phyloP scores from a whole-genome alignment of 176 grass and related monocot species.

The Lolium perenne region DNA sequence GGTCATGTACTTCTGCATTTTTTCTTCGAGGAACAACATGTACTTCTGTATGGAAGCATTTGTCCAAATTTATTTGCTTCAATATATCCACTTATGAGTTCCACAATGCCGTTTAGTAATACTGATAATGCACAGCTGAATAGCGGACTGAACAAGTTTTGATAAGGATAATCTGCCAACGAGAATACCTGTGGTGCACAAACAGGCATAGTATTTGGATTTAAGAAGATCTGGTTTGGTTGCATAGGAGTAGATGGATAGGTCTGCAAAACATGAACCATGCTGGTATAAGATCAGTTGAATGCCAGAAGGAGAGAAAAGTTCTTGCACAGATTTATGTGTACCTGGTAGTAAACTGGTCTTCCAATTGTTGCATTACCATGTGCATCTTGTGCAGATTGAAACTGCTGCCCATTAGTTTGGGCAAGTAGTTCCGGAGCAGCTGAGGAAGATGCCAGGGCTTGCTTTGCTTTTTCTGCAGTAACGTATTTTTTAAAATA shows the following conservation, averaged over 20 bases:
- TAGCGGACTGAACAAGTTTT: background rate
- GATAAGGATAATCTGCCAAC: constrained; percentile 7
- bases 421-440: constrained; percentile 40
- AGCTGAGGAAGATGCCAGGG: constrained; percentile 47
- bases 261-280: constrained; percentile 42
- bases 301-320: constrained; percentile 49
- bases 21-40: background rate
- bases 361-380: constrained; percentile 66
- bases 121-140: constrained; percentile 3
- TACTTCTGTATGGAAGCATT: constrained; percentile 3
- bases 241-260: constrained; percentile 56
- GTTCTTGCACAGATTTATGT: constrained; percentile 15
- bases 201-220: constrained; percentile 63
- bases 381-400: constrained; percentile 60
- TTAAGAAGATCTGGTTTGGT: constrained; percentile 69
- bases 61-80: constrained; percentile 6
- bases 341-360: constrained; percentile 79
- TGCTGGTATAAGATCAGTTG: constrained; percentile 36
- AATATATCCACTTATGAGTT: background rate
- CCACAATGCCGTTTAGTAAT: background rate
- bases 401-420: constrained; percentile 64
- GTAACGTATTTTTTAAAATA: constrained; percentile 32
- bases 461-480: constrained; percentile 63
- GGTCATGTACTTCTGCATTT: background rate
- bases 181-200: constrained; percentile 74